phyloP scores from a whole-genome alignment of 1,139 yeast genomes.

The Blastobotrys ciferrii region DNA sequence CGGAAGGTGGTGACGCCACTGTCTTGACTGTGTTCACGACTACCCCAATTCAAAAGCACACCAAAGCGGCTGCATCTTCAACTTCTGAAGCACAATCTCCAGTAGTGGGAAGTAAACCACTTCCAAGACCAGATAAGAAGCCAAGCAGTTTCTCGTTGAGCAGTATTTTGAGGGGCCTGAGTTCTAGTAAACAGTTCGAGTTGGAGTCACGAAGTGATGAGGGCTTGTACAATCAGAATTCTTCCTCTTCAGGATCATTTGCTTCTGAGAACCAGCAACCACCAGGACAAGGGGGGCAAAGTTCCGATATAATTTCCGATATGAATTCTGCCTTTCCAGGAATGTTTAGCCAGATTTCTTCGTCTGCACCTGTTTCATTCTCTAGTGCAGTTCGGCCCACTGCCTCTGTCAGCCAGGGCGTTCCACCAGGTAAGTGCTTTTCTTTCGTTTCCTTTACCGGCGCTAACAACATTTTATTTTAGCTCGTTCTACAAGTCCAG shows the following conservation, averaged over 20 bases:
- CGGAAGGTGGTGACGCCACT: background rate
- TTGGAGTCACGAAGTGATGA: slow-evolving; percentile 7
- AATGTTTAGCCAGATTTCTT: slow-evolving; percentile 23
- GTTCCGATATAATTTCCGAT: slow-evolving; percentile 23
- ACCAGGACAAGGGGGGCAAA: background rate
- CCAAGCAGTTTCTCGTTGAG: background rate
- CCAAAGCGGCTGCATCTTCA: background rate
- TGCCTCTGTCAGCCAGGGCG: slow-evolving; percentile 7
- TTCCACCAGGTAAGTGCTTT: slow-evolving; percentile 1
- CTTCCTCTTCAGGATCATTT: background rate
- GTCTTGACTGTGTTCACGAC: slow-evolving; percentile 3
- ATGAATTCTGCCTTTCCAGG: slow-evolving; percentile 30
- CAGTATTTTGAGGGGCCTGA: background rate
- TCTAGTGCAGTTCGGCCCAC: slow-evolving; percentile 16
- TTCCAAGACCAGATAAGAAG: slow-evolving; percentile 1
- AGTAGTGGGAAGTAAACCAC: background rate
- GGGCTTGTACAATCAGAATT: background rate
- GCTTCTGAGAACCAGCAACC: background rate
- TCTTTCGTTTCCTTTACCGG: background rate
- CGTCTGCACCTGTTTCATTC: slow-evolving; percentile 24
- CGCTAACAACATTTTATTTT: background rate
- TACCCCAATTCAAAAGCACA: background rate
- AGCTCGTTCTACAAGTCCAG: slow-evolving; percentile 5
- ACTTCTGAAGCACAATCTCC: background rate
- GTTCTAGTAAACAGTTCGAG: background rate